Evolutionary conservation across 2,329 filamentous ascomycete genomes (phyloP).

Genomic region (Fusarium sacchari): DNA sequence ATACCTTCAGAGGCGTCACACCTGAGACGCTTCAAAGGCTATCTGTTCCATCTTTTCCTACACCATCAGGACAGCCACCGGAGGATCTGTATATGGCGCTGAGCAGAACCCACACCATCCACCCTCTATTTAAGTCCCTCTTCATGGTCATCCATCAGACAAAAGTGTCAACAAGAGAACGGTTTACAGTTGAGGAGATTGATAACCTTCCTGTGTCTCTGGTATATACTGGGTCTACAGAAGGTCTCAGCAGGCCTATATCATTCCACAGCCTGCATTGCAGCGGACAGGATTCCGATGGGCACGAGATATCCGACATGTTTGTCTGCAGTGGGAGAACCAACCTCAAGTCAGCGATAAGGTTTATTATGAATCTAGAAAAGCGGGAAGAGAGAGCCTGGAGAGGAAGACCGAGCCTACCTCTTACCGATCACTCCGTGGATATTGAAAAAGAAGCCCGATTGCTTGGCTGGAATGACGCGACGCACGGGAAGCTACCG

Average conservation of each 20-base stretch:
- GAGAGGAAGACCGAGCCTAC: fast-evolving
- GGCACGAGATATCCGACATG: fast-evolving
- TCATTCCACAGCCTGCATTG: background rate
- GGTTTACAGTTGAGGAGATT: background rate
- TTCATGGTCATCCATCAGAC: background rate
- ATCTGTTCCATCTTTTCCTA: background rate
- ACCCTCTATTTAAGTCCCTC: background rate
- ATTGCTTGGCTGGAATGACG: background rate
- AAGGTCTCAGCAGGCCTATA: background rate
- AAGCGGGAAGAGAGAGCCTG: background rate
- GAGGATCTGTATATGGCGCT: background rate
- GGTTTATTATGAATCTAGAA: background rate
- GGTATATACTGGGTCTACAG: background rate
- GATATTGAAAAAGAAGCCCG: background rate
- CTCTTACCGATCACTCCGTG: background rate
- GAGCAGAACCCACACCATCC: background rate
- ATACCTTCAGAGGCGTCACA: background rate
- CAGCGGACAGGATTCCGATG: background rate
- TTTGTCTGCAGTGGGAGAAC: background rate
- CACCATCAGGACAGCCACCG: background rate
- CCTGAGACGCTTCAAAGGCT: background rate
- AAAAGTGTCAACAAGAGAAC: background rate
- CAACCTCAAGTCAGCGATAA: background rate
- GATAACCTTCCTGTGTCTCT: background rate
- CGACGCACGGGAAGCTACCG: background rate